A percentile compares a stretch with the other conserved stretches of the same genome.
phyloP scores from a whole-genome alignment of 306 rosid genomes.

The Macrotyloma uniflorum region DNA sequence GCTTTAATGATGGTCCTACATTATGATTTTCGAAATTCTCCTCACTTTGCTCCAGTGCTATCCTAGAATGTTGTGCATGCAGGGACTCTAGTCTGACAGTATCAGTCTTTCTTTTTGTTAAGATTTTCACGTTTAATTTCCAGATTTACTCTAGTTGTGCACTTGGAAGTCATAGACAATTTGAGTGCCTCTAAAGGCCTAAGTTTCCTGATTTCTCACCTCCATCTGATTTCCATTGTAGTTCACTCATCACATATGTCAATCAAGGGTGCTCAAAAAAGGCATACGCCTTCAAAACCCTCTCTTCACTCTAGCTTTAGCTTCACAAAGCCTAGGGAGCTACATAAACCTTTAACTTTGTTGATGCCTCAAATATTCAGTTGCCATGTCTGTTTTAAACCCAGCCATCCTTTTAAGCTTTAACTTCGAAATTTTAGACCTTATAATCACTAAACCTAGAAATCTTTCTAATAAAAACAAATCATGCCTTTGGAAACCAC shows the following conservation, averaged over 20 bases:
- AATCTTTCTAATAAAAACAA: background rate
- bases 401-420: background rate
- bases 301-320: background rate
- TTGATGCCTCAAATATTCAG: background rate
- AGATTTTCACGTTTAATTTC: background rate
- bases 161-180: background rate
- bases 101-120: slow-evolving; percentile 6
- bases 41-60: background rate
- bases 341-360: background rate
- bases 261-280: background rate
- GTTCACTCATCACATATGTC: background rate
- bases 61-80: background rate
- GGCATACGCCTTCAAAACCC: background rate
- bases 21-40: background rate
- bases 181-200: background rate
- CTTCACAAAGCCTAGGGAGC: background rate
- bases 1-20: background rate
- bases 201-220: background rate
- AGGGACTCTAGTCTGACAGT: background rate
- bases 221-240: background rate
- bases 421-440: background rate
- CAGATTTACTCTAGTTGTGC: background rate
- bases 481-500: background rate
- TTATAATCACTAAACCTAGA: background rate
- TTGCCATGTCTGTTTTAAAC: background rate